Percentiles rank a stretch among this genome's conserved stretches.
phyloP scores from a whole-genome alignment of 768 basidiomycete genomes.

The Myochromella boudieri region DNA sequence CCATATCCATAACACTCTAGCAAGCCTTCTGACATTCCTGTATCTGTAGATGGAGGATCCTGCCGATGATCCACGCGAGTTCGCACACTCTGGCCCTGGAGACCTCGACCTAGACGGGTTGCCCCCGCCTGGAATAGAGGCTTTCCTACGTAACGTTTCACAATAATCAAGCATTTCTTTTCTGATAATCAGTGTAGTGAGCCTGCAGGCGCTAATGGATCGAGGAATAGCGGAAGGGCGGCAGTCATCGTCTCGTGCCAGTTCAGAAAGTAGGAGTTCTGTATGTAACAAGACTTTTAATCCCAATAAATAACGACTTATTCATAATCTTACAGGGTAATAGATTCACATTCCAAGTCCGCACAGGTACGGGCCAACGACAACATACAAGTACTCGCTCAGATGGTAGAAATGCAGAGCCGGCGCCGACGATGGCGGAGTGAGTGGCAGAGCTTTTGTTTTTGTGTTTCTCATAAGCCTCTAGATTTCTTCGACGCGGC shows the following conservation, averaged over 20 bases:
- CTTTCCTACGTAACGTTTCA: slow-evolving; percentile 44
- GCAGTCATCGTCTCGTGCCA: slow-evolving; percentile 4
- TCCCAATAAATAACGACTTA: neutral
- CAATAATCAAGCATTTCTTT: neutral
- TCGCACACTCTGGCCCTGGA: slow-evolving; percentile 38
- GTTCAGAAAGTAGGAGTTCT: slow-evolving; percentile 2
- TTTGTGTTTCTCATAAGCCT: slow-evolving; percentile 1
- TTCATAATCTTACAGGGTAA: slow-evolving; percentile 8
- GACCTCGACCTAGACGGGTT: slow-evolving; percentile 28
- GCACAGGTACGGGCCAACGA: slow-evolving; percentile 12
- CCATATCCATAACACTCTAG: neutral
- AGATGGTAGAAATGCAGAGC: slow-evolving; percentile 15
- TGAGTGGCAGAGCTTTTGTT: slow-evolving; percentile 26
- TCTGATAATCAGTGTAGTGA: slow-evolving; percentile 22
- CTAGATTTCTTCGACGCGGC: slow-evolving; percentile 33
- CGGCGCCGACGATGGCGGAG: slow-evolving; percentile 54
- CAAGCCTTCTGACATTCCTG: slow-evolving; percentile 10
- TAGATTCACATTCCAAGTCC: slow-evolving; percentile 16
- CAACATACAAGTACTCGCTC: slow-evolving; percentile 1
- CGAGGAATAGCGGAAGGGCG: slow-evolving; percentile 26
- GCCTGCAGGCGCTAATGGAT: slow-evolving; percentile 36
- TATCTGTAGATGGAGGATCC: slow-evolving; percentile 67
- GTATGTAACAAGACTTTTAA: slow-evolving; percentile 1
- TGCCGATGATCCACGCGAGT: slow-evolving; percentile 72
- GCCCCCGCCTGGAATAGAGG: slow-evolving; percentile 43